Evolutionary conservation across 352 stramenopile genomes (phyloP).

Genomic region (Phytopythium montanum): DNA sequence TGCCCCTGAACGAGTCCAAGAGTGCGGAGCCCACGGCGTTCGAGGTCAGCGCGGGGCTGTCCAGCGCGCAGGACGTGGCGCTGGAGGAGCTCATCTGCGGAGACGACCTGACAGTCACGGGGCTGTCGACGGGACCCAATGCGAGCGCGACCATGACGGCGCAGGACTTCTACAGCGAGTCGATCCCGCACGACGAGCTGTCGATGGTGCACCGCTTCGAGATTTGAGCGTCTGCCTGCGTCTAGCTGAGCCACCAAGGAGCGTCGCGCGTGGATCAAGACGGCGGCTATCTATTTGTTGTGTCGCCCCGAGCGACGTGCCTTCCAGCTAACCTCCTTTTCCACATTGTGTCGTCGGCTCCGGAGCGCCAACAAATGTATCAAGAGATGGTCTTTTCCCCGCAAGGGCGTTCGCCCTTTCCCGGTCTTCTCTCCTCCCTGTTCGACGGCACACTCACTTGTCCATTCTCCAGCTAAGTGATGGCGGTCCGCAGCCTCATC

Average conservation of each 20-base stretch:
- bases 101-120: slow-evolving; percentile 28
- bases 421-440: background rate
- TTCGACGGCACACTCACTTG: background rate
- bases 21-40: background rate
- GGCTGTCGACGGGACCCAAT: slow-evolving; percentile 8
- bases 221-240: slow-evolving; percentile 32
- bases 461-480: background rate
- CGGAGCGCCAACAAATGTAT: slow-evolving; percentile 3
- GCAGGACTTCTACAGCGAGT: slow-evolving; percentile 52
- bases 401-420: background rate
- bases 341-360: background rate
- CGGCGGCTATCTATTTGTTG: slow-evolving; percentile 6
- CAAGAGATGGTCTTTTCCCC: background rate
- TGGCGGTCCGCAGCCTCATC: slow-evolving; percentile 1
- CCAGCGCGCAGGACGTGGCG: slow-evolving; percentile 12
- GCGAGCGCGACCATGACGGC: slow-evolving; percentile 31
- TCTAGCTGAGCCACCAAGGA: background rate
- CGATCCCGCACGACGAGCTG: slow-evolving; percentile 40
- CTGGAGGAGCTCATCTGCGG: slow-evolving; percentile 36
- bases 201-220: slow-evolving; percentile 45
- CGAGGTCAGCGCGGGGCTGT: background rate
- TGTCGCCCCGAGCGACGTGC: background rate
- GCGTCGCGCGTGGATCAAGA: background rate
- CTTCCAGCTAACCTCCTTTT: background rate
- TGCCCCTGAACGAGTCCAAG: slow-evolving; percentile 18